Percentiles rank a stretch among this genome's conserved stretches.
Evolutionary conservation across 305 asterid species (phyloP).

Genomic region (Solanum aculeatissimum): DNA sequence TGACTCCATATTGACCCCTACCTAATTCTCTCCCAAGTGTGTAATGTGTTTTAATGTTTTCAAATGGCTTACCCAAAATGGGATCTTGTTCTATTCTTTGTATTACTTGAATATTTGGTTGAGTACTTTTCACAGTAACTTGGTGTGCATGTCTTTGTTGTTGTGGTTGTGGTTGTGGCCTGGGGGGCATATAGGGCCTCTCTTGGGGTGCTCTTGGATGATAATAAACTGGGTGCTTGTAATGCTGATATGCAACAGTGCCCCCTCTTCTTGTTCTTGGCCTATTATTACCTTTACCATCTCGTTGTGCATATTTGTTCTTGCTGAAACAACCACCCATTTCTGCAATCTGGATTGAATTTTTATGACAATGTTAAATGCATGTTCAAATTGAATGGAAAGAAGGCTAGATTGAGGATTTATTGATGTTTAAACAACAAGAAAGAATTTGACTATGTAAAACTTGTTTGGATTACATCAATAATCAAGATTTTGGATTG

Average conservation of each 20-base stretch:
- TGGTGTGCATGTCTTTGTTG: conserved; percentile 15
- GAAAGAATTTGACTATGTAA: not conserved
- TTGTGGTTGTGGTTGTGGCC: not conserved
- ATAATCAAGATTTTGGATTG: not conserved
- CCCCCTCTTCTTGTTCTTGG: conserved; percentile 15
- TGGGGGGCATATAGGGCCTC: not conserved
- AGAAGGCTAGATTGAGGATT: not conserved
- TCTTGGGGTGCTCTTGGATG: conserved; percentile 9
- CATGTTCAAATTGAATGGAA: not conserved
- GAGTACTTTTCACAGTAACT: conserved; percentile 17
- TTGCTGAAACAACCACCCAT: conserved; percentile 83
- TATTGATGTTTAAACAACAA: not conserved
- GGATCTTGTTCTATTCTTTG: conserved; percentile 28
- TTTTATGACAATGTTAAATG: not conserved
- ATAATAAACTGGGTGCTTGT: conserved; percentile 26
- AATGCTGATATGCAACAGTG: conserved; percentile 24
- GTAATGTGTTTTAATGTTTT: conserved; percentile 37
- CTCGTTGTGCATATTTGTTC: conserved; percentile 18
- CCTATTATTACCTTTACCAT: conserved; percentile 28
- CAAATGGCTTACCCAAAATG: conserved; percentile 44
- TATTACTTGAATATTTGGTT: conserved; percentile 3
- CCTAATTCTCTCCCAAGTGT: conserved; percentile 50
- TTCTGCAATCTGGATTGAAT: conserved; percentile 1
- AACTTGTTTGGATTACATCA: not conserved
- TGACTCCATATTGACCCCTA: conserved; percentile 60